These are phyloP conservation scores for Yarrowia bubula DNA, from an alignment of 805 yeast genomes.

Conservation along the genomic window DNA sequence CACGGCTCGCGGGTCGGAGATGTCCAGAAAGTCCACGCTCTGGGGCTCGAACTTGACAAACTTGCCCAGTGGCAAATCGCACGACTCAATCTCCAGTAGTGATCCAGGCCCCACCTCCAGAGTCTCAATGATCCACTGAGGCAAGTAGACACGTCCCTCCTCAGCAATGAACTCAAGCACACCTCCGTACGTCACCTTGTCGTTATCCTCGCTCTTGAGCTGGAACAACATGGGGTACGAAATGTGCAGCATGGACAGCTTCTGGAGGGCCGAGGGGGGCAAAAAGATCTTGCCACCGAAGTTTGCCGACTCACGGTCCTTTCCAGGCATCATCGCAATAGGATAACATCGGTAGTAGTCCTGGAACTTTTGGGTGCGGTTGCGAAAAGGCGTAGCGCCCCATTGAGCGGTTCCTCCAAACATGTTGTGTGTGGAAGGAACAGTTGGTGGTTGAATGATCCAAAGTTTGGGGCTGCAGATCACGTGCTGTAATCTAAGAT, in stretches of 20 bases:
- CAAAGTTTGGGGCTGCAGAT: not conserved
- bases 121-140: conserved; percentile 94
- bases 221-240: conserved; percentile 95
- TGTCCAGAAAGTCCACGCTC: conserved; percentile 86
- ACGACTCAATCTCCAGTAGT: conserved; percentile 64
- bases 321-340: conserved; percentile 82
- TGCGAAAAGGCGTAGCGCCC: conserved; percentile 25
- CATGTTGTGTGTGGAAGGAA: not conserved
- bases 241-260: conserved; percentile 81
- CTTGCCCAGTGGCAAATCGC: conserved; percentile 79
- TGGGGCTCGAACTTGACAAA: conserved; percentile 96
- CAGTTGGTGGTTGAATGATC: not conserved
- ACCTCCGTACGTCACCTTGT: conserved; percentile 76
- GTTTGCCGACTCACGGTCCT: conserved; percentile 64
- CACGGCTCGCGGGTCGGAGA: conserved; percentile 94
- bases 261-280: conserved; percentile 89
- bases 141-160: conserved; percentile 92
- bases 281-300: conserved; percentile 94
- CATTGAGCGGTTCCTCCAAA: conserved; percentile 25
- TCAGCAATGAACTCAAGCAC: conserved; percentile 95
- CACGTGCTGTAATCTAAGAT: not conserved
- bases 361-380: conserved; percentile 53
- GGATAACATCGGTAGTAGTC: conserved; percentile 94
- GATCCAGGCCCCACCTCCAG: conserved; percentile 72
- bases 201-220: conserved; percentile 63